A percentile compares a stretch with the other conserved stretches of the same genome.
phyloP scores from a whole-genome alignment of 1,284 basidiomycete genomes.

The Microbotryum intermedium region DNA sequence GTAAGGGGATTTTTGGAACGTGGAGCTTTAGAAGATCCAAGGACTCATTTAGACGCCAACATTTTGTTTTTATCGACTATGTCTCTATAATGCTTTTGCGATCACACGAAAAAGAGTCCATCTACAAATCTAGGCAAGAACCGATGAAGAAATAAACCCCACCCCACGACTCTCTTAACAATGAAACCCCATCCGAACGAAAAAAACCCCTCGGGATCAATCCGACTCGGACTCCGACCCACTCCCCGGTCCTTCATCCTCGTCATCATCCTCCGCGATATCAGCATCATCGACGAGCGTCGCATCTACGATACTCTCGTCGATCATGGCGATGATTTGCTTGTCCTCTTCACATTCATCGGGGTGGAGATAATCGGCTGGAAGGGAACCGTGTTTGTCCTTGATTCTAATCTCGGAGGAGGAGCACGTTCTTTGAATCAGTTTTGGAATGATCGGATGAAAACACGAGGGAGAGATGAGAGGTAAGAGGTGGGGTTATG shows the following conservation, averaged over 20 bases:
- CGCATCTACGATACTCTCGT: conserved; percentile 41
- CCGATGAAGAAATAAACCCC: too few relatives aligned
- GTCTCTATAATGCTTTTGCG: too few relatives aligned
- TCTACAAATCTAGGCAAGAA: too few relatives aligned
- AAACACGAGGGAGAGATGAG: neutral
- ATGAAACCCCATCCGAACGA: too few relatives aligned
- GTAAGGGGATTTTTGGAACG: too few relatives aligned
- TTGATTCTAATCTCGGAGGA: conserved; percentile 51
- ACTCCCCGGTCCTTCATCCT: conserved; percentile 41
- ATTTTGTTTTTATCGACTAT: too few relatives aligned
- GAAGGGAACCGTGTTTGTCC: conserved; percentile 58
- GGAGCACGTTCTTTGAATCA: neutral
- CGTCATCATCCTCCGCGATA: conserved; percentile 31
- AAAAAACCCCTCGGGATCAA: conserved; percentile 2
- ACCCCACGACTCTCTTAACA: too few relatives aligned
- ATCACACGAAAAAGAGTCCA: too few relatives aligned
- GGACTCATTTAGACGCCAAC: too few relatives aligned
- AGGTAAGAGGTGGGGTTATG: conserved; percentile 17
- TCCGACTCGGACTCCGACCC: conserved; percentile 40
- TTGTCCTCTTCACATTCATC: conserved; percentile 40
- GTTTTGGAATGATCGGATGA: neutral
- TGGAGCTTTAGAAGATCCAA: too few relatives aligned
- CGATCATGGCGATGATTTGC: conserved; percentile 50
- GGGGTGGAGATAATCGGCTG: conserved; percentile 51
- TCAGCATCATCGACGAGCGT: conserved; percentile 41